Evolutionary conservation across 2,329 filamentous ascomycete genomes (phyloP), one percentile per base, ranked within the genome.

Genomic region (Aspergillus hortae): DNA sequence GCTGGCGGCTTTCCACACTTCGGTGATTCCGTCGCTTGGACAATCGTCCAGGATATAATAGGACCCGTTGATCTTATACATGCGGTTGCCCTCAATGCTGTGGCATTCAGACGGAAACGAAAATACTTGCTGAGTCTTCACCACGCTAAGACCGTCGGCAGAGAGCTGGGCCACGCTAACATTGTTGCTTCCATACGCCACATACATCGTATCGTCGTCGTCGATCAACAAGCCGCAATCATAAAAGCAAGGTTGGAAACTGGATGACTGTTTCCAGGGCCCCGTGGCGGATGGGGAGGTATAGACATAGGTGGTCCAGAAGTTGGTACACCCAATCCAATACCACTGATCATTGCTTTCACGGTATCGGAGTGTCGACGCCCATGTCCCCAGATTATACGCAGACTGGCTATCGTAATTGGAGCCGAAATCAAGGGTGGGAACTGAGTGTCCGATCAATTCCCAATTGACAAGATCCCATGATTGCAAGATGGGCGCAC

Each of bases 161-260:
- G 74, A 74, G 2, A 85, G 69, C 59, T 82, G 74, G 1, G 81
- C 77, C 1, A 85, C 74, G 10, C 56, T 67, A 46, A 84, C 74
- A 2, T 77, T 69, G 0, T 66, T 74, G 43, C 71, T 76, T 4
- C 80, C 81, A 56, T 82, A 82, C 0, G 74, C 78, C 0, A 84
- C 76, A 47, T 83, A 85, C 73, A 84, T 80, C 0, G 75, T 79
- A 51, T 83, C 81, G 33, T 84, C 75, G 21, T 82, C 78, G 14
- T 27, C 32, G 44, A 85, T 75, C n/a, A 84, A 62, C 0, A 85
- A 63, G 0, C 82, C 80, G 15, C 71, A 75, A 61, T 85, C 82
- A 57, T 85, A 85, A 58, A 80, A 83, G 63, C 81, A 84, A 1
- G 63, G 71, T 0, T 66, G 65, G n/a, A 75, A 64, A 9, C 62